Base-by-base conservation (phyloP, 306 rosid species). In the Citrullus mucosospermus region DNA sequence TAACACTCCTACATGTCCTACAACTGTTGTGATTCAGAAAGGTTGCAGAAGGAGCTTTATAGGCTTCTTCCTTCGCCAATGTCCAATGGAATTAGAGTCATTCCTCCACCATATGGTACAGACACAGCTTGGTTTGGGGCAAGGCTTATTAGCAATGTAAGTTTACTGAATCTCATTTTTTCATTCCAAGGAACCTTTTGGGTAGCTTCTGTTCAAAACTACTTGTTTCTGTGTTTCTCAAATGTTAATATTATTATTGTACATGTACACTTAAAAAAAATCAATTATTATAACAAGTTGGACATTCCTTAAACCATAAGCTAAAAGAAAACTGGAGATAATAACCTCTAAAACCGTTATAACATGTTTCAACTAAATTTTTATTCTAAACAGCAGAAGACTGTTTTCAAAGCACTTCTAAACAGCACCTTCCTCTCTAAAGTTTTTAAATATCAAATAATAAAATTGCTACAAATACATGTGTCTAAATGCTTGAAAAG, bases 61-160 rank as follows among this genome's bases (percentile, higher is more conserved):
- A 87, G 73, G 61, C 85, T 87, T 72, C 89, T 91, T 75, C 89
- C 91, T 83, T 84, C 96, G 48, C 76, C 82, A 44, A 16, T 88
- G 66, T 86, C 88, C 44, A 83, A 81, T 54, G 90, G 93, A 81
- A 83, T 89, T 57, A 86, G 76, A 79, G 94, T 88, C 81, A 63
- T 86, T 69, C 95, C 96, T 73, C 96, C 98, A 82, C 96, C 93
- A 79, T 88, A 83, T 67, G 98, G 97, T 83, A 85, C 71, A 6
- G 92, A 92, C 60, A 84, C 97, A 25, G 90, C 93, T 77, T 92
- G 98, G 98, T 95, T 88, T 78, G 98, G 97, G 76, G 98, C 89
- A 8, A 90, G 89, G 83, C 83, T 88, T 66, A 86, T 95, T 83
- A 83, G 96, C 90, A 95, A 86, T 78, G 98, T 92, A 84, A 88